Evolutionary conservation across 768 basidiomycete genomes (phyloP), one percentile per base, ranked within the genome.

Genomic region (Amanita molliuscula): DNA sequence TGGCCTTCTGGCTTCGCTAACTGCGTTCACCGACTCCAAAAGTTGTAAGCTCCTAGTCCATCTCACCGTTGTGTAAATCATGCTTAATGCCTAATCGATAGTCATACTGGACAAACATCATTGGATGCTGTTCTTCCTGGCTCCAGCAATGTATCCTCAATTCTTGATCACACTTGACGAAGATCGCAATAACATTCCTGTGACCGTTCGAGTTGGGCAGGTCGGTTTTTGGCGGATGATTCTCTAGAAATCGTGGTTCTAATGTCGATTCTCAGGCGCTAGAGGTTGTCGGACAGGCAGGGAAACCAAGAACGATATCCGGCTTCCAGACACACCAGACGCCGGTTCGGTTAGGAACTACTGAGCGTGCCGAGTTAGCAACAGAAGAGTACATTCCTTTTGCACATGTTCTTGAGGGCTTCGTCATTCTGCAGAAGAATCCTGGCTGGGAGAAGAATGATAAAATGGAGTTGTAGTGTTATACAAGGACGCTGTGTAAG

Each of bases 321-420:
- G 92, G 92, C 34, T 98, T 99, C 88, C 95, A 97, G 67, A 99
- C 96, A 13, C 93, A 98, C 67, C 82, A 88, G 61, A 92, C 96
- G 40, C 96, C 95, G 1, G 96, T 99, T 45, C 85, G 96, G 44
- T 67, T 99, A 54, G 95, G 88, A 4, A 94, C 92, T 52, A 92
- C 85, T 2, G 96, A 98, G 63, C 76, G 96, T 38, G 92, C 89
- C 5, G 96, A 98, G 70, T 70, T 98, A 54, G 96, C 92, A 11
- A 98, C 96, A 41, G 95, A 98, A 65, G 95, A 99, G 67, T 97
- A 73, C 66, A 88, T 97, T 57, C 86, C 93, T 2, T 99, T 88
- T 64, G 78, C 82, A 36, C 80, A 82, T 59, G 88, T 93, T 21
- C 73, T 99, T 44, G 95, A 98, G 67, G 93, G 93, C 52, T 86